Evolutionary conservation across 495 filamentous ascomycete species (phyloP), one percentile per base, ranked within the genome.

Genomic region (Usnea hakonensis): DNA sequence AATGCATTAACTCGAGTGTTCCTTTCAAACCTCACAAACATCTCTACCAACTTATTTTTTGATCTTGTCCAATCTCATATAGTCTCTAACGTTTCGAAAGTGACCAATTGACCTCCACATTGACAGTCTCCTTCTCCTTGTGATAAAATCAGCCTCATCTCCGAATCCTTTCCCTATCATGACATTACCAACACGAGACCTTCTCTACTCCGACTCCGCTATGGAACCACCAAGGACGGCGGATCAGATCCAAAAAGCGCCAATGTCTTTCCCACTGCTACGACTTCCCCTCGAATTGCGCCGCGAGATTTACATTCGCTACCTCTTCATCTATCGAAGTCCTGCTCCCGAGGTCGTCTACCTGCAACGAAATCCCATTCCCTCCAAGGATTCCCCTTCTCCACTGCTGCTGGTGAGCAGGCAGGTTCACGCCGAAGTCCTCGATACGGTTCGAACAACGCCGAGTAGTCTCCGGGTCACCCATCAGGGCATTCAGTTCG

Each of bases 381-480:
- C 21, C 33, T 61, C 35, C 36, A 61, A 35, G 35, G 58, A 61
- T 7, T 28, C 9, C 14, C 58, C 48, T 30, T 52, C 60, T 30
- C 40, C 53, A 23, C 60, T 62, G 23, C 38, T 62, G n/a, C 21
- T 13, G 17, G 60, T 62, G 16, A 62, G 48, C 19, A 11, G n/a
- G 23, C 53, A 62, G 26, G 28, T 57, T 30, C 60, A 53, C 21
- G 19, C n/a, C 11, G 60, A 62, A 43, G 26, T 62, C 32, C 52
- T 36, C n/a, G 38, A 62, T 16, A 21, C 35, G 28, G 13, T 62
- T 28, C 55, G 35, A 50, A 30, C 4, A 13, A 1, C 38, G 26
- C 23, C 40, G 30, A 40, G 46, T n/a, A n/a, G 1, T 28, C 30
- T 62, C 16, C 43, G 41, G 13, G 26, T 57, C 53, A 62, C 60